Base-by-base conservation (phyloP, 345 rosid genomes). In the Turnera subulata region DNA sequence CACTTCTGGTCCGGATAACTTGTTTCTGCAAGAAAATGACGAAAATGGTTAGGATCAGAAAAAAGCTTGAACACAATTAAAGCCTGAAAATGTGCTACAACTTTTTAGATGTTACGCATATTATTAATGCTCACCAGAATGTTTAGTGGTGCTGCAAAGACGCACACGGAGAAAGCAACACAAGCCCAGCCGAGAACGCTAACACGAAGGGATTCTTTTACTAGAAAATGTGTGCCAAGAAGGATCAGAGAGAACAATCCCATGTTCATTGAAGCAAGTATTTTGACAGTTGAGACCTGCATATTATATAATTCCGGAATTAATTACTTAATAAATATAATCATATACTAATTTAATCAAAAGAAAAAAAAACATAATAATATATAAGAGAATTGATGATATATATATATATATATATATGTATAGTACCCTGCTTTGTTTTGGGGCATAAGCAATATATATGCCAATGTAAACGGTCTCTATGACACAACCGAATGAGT, bases 111-210 rank as follows among this genome's bases (percentile, higher is more conserved):
- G 21, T 7, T 6, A 13, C 12, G 9, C 39, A 3, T 33, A 52
- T 35, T 13, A 22, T 14, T 19, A 19, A 42, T 49, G 49, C 86
- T 67, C 26, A 83, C 99, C 78, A 85, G 57, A 48, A 85, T 76
- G 80, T 61, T 84, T 20, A 90, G 74, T 3, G 99, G 97, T 2
- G 99, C 85, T 6, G 86, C 95, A 43, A 93, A 93, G 11, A 93
- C 97, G 19, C 74, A 52, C 2, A 88, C 84, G 1, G 96, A 80
- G 11, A 90, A 58, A 19, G 72, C 72, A 4, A 84, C 94, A 26
- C 95, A 85, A 55, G 90, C 64, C 97, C 99, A 90, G n/a, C 97
- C 97, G 6, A 89, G 76, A 42, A 84, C 78, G 22, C 25, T n/a
- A 16, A 74, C 55, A 11, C 77, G 83, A 3, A 21, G 6, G 0